Percentiles rank a stretch among this genome's conserved stretches.
Evolutionary conservation across 2,329 filamentous ascomycete species (phyloP).

Genomic region (Cercospora berteroae): DNA sequence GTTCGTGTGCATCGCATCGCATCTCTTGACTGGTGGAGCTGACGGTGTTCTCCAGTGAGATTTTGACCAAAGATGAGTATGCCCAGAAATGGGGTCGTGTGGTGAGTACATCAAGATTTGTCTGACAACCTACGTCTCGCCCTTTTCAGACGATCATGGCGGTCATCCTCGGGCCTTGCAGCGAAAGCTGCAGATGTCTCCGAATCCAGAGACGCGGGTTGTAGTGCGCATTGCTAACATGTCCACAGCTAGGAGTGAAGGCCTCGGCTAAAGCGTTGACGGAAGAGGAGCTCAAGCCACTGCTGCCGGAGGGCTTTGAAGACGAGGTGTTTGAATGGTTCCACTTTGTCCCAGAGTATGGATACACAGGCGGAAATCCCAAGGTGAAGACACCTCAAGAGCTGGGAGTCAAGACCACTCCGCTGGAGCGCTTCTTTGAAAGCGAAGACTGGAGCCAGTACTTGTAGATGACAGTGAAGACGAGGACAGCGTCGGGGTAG

Average conservation of each 20-base stretch:
- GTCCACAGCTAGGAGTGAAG: background rate
- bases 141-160: background rate
- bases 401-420: background rate
- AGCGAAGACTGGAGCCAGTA: background rate
- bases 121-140: background rate
- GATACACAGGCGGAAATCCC: background rate
- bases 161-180: background rate
- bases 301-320: background rate
- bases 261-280: background rate
- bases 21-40: background rate
- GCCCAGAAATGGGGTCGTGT: background rate
- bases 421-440: background rate
- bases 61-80: background rate
- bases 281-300: background rate
- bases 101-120: background rate
- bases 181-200: background rate
- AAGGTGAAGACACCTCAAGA: background rate
- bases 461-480: background rate
- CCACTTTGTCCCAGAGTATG: background rate
- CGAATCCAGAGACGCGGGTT: background rate
- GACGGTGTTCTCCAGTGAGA: background rate
- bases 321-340: background rate
- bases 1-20: background rate
- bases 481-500: background rate
- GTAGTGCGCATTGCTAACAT: background rate